Conservation (phyloP, 805 yeast species). For the Yamadazyma phyllophila region DNA sequence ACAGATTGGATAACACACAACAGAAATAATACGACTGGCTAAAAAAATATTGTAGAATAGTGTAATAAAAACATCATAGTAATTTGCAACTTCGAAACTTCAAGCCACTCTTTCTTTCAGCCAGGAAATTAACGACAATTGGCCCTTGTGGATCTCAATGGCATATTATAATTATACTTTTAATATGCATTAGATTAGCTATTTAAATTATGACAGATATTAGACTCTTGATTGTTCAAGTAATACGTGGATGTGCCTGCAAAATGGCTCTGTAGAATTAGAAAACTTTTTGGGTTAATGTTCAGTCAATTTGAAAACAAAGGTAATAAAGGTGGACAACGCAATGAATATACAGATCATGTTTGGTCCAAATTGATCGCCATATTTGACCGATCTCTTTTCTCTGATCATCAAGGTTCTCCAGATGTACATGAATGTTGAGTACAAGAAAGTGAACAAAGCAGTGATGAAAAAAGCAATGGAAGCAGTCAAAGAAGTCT, state of each 20-base stretch:
- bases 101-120: no score
- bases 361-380: slow-evolving; percentile 85
- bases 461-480: slow-evolving; percentile 85
- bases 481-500: slow-evolving; percentile 71
- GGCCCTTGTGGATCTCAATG: no score
- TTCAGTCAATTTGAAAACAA: slow-evolving; percentile 50
- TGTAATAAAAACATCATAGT: neutral
- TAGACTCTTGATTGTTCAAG: no score
- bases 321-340: slow-evolving; percentile 62
- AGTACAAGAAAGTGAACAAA: slow-evolving; percentile 65
- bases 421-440: slow-evolving; percentile 72
- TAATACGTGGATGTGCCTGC: neutral
- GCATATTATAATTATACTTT: no score
- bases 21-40: neutral
- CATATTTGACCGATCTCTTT: slow-evolving; percentile 80
- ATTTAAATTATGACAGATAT: neutral
- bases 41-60: neutral
- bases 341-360: slow-evolving; percentile 74
- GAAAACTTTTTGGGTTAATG: slow-evolving; percentile 38
- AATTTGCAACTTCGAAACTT: neutral
- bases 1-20: slow-evolving; percentile 28
- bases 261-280: neutral
- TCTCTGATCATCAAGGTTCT: slow-evolving; percentile 80
- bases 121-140: no score
- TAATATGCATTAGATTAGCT: neutral